Base-by-base conservation (phyloP, 2,329 filamentous ascomycete species). In the Fusarium sp. region DNA sequence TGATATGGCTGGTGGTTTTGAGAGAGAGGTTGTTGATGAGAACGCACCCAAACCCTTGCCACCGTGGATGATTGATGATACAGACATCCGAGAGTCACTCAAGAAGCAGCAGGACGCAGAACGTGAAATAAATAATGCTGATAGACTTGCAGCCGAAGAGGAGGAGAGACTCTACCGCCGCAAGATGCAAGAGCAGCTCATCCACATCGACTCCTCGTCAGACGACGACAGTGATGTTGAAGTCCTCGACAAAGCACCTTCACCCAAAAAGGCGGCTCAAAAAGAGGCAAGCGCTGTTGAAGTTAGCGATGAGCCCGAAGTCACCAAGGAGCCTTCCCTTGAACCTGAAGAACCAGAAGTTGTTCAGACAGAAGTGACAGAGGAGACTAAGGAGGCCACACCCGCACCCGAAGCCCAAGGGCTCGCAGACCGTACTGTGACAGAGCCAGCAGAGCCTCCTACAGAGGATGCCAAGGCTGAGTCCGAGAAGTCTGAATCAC, bases 51-150 rank as follows among this genome's bases (percentile, higher is more conserved):
- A 82, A n/a, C 90, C 90, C 1, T 76, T 95, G 10, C 93, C 93
- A 2, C 93, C 93, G 1, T 96, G 93, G 93, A 86, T 96, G 74
- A 81, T 82, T 4, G 87, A 89, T 66, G 80, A 89, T 8, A 84
- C 85, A 3, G 92, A 94, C 61, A 89, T 94, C 32, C 85, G 91
- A 64, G 86, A 90, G 51, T 85, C 86, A 27, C 79, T 89, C 64
- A 87, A 86, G 72, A 86, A 88, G 59, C 87, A 89, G 79, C 86
- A 80, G 69, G 86, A 81, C 73, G 83, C 78, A 49, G 87, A 90
- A 50, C 80, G 81, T 21, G 85, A 88, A 59, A 88, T 92, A 59
- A 89, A 91, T 59, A 90, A 90, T 21, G 87, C 90, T 60, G 88
- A 92, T 71, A 80, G 85, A 27, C 84, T 87, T 51, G 82, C 84